phyloP scores from a whole-genome alignment of 2,329 filamentous ascomycete species.

The Leptographium wingfieldii region DNA sequence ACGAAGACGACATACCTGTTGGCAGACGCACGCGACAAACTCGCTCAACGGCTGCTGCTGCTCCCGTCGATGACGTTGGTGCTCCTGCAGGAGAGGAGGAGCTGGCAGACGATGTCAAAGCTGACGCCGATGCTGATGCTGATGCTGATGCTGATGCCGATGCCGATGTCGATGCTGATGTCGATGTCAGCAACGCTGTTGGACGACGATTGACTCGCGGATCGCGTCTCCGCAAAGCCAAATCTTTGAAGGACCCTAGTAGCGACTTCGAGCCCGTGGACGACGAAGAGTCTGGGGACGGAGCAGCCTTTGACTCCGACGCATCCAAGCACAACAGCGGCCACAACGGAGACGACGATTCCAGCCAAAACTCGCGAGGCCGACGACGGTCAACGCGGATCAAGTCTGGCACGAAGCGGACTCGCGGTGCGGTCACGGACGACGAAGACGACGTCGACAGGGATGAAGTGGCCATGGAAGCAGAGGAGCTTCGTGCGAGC shows the following conservation, averaged over 20 bases:
- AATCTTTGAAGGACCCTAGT: conserved; percentile 38
- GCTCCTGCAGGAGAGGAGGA: neutral
- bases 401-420: conserved; percentile 30
- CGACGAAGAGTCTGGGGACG: conserved; percentile 47
- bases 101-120: conserved; percentile 2
- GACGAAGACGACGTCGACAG: conserved; percentile 47
- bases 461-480: conserved; percentile 54
- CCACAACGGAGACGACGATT: conserved; percentile 24
- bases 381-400: conserved; percentile 24
- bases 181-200: conserved; percentile 2
- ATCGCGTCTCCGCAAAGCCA: conserved; percentile 29
- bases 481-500: conserved; percentile 45
- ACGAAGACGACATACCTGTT: conserved; percentile 20
- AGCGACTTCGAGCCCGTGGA: conserved; percentile 50
- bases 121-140: conserved; percentile 11
- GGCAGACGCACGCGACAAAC: conserved; percentile 23
- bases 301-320: conserved; percentile 27
- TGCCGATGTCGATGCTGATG: conserved; percentile 17
- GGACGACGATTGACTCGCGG: conserved; percentile 34
- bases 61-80: neutral
- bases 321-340: conserved; percentile 12
- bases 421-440: conserved; percentile 38
- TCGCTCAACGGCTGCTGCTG: conserved; percentile 7
- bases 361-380: conserved; percentile 38
- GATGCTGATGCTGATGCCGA: neutral